phyloP scores from a whole-genome alignment of 176 grass and related monocot species.

The Leersia perrieri region DNA sequence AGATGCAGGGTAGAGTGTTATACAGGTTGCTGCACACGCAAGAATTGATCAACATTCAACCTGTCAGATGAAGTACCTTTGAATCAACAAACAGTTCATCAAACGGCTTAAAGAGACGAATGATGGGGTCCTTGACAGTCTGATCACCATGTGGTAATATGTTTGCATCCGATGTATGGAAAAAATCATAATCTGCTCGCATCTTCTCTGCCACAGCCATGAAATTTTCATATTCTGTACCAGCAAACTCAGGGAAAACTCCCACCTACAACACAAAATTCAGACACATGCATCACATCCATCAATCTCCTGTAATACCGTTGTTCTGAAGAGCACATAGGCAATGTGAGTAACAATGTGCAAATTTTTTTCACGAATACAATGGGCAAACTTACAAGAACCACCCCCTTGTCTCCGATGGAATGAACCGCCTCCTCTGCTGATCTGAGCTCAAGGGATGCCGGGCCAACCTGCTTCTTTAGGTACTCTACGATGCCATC shows the following conservation, averaged over 20 bases:
- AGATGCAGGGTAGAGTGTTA: not conserved
- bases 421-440: constrained; percentile 28
- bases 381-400: constrained; percentile 56
- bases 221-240: constrained; percentile 72
- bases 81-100: constrained; percentile 89
- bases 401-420: constrained; percentile 50
- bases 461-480: constrained; percentile 64
- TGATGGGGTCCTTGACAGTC: constrained; percentile 42
- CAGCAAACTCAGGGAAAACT: constrained; percentile 75
- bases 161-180: constrained; percentile 62
- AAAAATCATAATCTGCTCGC: constrained; percentile 73
- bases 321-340: not conserved
- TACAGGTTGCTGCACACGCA: not conserved
- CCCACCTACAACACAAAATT: constrained; percentile 57
- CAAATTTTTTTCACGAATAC: constrained; percentile 26
- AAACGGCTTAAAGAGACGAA: constrained; percentile 92
- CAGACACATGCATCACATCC: not conserved
- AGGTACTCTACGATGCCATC: constrained; percentile 77
- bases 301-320: not conserved
- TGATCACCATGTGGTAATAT: constrained; percentile 69
- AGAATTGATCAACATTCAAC: not conserved
- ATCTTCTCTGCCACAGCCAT: constrained; percentile 57
- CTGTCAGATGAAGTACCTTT: constrained; percentile 32
- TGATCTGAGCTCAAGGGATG: constrained; percentile 62
- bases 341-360: not conserved